These are phyloP conservation scores for Colletotrichum spaethianum DNA, from an alignment of 2,329 filamentous ascomycete genomes.

Conservation along the genomic window DNA sequence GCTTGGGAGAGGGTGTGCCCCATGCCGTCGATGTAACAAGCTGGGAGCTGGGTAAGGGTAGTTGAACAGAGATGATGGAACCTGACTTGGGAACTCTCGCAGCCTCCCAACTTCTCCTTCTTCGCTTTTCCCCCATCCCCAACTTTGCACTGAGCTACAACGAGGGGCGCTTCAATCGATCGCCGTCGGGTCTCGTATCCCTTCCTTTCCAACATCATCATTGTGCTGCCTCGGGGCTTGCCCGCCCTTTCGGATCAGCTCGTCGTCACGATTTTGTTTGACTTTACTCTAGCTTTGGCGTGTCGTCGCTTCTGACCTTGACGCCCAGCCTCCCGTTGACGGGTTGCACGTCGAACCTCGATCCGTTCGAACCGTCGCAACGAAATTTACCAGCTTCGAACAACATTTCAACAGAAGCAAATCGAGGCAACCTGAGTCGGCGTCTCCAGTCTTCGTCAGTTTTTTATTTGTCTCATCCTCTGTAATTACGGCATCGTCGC, in stretches of 20 bases:
- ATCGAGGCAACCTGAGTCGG: constrained; percentile 22
- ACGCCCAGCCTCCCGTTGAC: constrained; percentile 37
- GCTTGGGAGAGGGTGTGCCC: constrained; percentile 28
- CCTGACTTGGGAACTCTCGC: constrained; percentile 44
- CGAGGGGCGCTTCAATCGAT: constrained; percentile 40
- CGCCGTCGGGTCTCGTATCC: constrained; percentile 40
- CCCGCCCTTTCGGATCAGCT: constrained; percentile 8
- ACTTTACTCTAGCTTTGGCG: constrained; percentile 21
- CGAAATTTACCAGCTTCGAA: constrained; percentile 16
- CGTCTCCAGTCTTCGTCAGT: neutral
- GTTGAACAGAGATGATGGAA: constrained; percentile 55
- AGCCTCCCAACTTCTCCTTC: constrained; percentile 57
- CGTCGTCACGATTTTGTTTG: constrained; percentile 17
- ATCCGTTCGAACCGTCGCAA: constrained; percentile 32
- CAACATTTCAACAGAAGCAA: neutral
- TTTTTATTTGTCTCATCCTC: constrained; percentile 2
- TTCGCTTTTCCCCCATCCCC: constrained; percentile 52
- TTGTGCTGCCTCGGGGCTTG: constrained; percentile 23
- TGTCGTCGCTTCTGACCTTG: constrained; percentile 21
- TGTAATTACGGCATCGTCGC: constrained; percentile 21
- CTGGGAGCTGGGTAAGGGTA: constrained; percentile 57
- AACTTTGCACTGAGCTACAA: constrained; percentile 41
- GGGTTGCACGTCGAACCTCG: constrained; percentile 41
- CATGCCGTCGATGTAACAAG: constrained; percentile 21
- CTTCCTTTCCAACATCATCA: constrained; percentile 42